These are phyloP conservation scores for Lactarius trivialis DNA, from an alignment of 768 basidiomycete genomes.

Conservation along the genomic window DNA sequence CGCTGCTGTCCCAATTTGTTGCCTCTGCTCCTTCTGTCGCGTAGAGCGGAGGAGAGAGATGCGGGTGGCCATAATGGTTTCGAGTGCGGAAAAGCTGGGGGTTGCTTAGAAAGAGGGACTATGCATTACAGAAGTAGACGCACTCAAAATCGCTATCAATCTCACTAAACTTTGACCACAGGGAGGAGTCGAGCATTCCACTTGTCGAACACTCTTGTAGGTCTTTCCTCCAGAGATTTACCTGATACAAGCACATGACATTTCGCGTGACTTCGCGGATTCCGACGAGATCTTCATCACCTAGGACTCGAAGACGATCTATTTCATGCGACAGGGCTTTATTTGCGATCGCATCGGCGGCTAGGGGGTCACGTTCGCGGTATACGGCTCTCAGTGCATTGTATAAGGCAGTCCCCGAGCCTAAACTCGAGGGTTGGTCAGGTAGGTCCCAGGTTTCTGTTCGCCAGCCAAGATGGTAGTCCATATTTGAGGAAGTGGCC, in stretches of 20 bases:
- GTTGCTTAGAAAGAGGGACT: slow-evolving; percentile 16
- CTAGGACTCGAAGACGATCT: slow-evolving; percentile 53
- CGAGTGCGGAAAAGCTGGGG: slow-evolving; percentile 64
- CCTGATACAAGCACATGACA: slow-evolving; percentile 76
- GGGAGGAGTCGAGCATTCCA: slow-evolving; percentile 30
- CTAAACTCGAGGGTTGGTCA: slow-evolving; percentile 39
- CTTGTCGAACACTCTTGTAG: slow-evolving; percentile 33
- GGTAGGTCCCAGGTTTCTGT: slow-evolving; percentile 96
- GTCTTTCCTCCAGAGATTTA: slow-evolving; percentile 52
- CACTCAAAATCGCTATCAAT: slow-evolving; percentile 62
- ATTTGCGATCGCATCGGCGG: slow-evolving; percentile 46
- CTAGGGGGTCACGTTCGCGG: slow-evolving; percentile 55
- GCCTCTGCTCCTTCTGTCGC: slow-evolving; percentile 61
- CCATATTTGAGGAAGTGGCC: slow-evolving; percentile 41
- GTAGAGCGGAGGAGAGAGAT: slow-evolving; percentile 72
- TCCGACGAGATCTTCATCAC: slow-evolving; percentile 74
- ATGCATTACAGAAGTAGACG: slow-evolving; percentile 26
- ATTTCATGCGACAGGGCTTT: slow-evolving; percentile 53
- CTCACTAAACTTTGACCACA: slow-evolving; percentile 40
- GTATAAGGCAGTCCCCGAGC: slow-evolving; percentile 61
- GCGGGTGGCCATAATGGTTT: slow-evolving; percentile 74
- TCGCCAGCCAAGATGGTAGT: slow-evolving; percentile 85
- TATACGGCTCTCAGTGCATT: slow-evolving; percentile 75
- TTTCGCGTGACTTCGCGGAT: slow-evolving; percentile 63
- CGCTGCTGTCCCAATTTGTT: slow-evolving; percentile 65